A percentile compares a stretch with the other conserved stretches of the same genome.
These are phyloP conservation scores for Pseudogymnoascus sp. DNA, from an alignment of 2,329 filamentous ascomycete species.

Conservation along the genomic window DNA sequence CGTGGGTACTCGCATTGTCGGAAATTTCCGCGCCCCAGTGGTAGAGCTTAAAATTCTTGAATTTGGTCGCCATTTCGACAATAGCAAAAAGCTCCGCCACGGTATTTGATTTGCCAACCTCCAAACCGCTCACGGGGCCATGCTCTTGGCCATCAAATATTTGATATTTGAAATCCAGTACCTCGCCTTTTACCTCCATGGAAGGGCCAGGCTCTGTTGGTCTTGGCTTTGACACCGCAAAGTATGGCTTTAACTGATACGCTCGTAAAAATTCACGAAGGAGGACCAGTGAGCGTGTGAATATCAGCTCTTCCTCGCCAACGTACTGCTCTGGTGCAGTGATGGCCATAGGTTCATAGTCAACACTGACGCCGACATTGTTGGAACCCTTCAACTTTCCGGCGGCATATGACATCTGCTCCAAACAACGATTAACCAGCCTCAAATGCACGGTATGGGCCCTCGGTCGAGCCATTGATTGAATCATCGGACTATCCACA, in stretches of 20 bases:
- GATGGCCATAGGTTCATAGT: slow-evolving; percentile 48
- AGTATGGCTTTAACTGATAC: slow-evolving; percentile 53
- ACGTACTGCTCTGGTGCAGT: slow-evolving; percentile 42
- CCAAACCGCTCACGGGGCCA: slow-evolving; percentile 53
- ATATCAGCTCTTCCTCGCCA: slow-evolving; percentile 51
- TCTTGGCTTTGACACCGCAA: slow-evolving; percentile 50
- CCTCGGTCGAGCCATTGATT: slow-evolving; percentile 41
- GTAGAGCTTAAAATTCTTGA: slow-evolving; percentile 68
- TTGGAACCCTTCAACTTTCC: slow-evolving; percentile 44
- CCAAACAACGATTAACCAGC: slow-evolving; percentile 66
- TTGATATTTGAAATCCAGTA: slow-evolving; percentile 65
- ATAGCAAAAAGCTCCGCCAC: slow-evolving; percentile 60
- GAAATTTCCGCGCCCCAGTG: slow-evolving; percentile 60
- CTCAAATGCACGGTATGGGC: slow-evolving; percentile 56
- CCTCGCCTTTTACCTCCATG: slow-evolving; percentile 46
- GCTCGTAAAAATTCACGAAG: slow-evolving; percentile 60
- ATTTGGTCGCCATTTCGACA: slow-evolving; percentile 62
- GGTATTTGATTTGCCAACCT: slow-evolving; percentile 65
- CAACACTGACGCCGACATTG: slow-evolving; percentile 36
- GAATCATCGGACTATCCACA: slow-evolving; percentile 49
- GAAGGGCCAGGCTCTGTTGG: slow-evolving; percentile 22
- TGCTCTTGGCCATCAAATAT: slow-evolving; percentile 56
- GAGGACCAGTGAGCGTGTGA: slow-evolving; percentile 61
- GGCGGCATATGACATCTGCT: slow-evolving; percentile 60
- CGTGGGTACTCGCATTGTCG: slow-evolving; percentile 50